Conservation (phyloP, 2,329 filamentous ascomycete genomes). For the Paraconiothyrium brasiliense region DNA sequence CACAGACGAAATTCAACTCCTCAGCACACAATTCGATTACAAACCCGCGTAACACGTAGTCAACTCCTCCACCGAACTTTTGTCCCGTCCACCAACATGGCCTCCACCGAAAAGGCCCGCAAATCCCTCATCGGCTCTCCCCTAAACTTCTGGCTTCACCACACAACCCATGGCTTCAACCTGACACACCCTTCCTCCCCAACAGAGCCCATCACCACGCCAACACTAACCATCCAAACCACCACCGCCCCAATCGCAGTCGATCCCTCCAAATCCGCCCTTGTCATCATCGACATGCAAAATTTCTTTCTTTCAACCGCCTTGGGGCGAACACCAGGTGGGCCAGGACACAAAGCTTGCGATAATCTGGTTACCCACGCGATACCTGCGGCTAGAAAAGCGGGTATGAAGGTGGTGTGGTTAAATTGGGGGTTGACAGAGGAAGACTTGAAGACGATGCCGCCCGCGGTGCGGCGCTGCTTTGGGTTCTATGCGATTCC, state of each 20-base stretch:
- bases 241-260: constrained; percentile 43
- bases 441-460: constrained; percentile 47
- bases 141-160: constrained; percentile 58
- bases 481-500: constrained; percentile 44
- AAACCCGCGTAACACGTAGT: not conserved
- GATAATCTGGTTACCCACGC: constrained; percentile 44
- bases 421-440: constrained; percentile 55
- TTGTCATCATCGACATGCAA: constrained; percentile 57
- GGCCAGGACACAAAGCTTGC: constrained; percentile 38
- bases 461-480: constrained; percentile 50
- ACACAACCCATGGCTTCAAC: constrained; percentile 55
- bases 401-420: constrained; percentile 52
- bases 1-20: not conserved
- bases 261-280: constrained; percentile 47
- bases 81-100: not conserved
- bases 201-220: constrained; percentile 26
- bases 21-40: not conserved
- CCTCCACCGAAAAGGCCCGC: constrained; percentile 15
- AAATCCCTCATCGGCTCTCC: constrained; percentile 54
- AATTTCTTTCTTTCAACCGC: constrained; percentile 52
- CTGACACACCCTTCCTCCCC: constrained; percentile 54
- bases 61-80: not conserved
- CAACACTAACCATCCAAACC: constrained; percentile 33
- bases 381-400: constrained; percentile 52
- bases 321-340: constrained; percentile 29